Percentiles rank a stretch among this genome's conserved stretches.
These are phyloP conservation scores for Botryotinia calthae DNA, from an alignment of 2,329 filamentous ascomycete genomes.

Conservation along the genomic window DNA sequence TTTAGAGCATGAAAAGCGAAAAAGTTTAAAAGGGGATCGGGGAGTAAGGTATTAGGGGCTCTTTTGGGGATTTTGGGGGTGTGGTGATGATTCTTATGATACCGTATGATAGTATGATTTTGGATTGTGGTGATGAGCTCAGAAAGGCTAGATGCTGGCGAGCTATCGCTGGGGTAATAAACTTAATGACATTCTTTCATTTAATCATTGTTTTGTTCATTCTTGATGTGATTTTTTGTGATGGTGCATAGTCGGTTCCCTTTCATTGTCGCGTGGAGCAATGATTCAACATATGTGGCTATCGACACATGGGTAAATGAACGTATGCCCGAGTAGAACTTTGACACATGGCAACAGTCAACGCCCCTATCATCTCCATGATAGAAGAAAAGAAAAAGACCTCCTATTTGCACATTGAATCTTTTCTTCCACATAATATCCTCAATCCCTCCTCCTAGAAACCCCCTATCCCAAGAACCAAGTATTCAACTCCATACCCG, in stretches of 20 bases:
- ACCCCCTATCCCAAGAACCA: not conserved
- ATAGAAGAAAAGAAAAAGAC: not conserved
- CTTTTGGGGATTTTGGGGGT: not conserved
- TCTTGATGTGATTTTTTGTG: not conserved
- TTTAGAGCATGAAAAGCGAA: not conserved
- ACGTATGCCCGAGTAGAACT: not conserved
- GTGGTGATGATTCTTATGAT: constrained; percentile 17
- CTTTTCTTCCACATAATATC: not conserved
- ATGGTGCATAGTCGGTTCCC: no score
- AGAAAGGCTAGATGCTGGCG: constrained; percentile 9
- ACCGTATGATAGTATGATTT: constrained; percentile 14
- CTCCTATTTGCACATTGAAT: not conserved
- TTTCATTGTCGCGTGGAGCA: not conserved
- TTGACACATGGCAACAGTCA: not conserved
- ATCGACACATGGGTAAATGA: not conserved
- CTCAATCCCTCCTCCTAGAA: not conserved
- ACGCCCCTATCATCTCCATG: not conserved
- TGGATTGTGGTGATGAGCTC: not conserved
- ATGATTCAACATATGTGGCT: not conserved
- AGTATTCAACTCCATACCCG: not conserved
- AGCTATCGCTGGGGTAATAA: not conserved
- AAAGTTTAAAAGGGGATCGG: not conserved
- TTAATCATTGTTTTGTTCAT: not conserved
- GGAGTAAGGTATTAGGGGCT: not conserved
- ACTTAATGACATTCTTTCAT: constrained; percentile 13